A percentile compares a stretch with the other conserved stretches of the same genome.
These are phyloP conservation scores for Botrytis porri DNA, from an alignment of 2,329 filamentous ascomycete species.

Conservation along the genomic window DNA sequence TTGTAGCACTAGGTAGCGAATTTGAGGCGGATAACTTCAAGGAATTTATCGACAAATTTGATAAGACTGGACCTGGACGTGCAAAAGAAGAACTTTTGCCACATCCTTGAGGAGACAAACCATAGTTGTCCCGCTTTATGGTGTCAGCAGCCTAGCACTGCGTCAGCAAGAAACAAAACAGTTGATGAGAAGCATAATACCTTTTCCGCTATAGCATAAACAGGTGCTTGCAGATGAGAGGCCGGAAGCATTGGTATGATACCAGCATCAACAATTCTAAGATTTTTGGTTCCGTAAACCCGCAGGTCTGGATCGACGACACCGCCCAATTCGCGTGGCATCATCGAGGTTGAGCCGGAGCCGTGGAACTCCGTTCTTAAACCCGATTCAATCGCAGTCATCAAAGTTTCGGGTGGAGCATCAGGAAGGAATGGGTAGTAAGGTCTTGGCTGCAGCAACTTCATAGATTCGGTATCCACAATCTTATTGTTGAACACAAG, in stretches of 20 bases:
- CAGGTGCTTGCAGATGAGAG: constrained; percentile 24
- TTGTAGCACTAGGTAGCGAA: neutral
- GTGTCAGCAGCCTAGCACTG: constrained; percentile 30
- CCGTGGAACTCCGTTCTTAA: constrained; percentile 32
- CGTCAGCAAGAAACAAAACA: neutral
- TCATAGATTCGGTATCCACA: constrained; percentile 30
- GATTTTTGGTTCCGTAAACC: constrained; percentile 28
- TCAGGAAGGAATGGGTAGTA: constrained; percentile 30
- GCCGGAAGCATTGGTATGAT: constrained; percentile 27
- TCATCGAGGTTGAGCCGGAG: constrained; percentile 30
- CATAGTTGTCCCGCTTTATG: constrained; percentile 30
- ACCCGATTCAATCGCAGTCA: constrained; percentile 26
- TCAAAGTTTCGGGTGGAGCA: constrained; percentile 26
- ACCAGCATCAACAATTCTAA: constrained; percentile 31
- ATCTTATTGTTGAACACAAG: constrained; percentile 32
- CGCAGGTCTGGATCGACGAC: constrained; percentile 28
- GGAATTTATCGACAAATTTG: constrained; percentile 11
- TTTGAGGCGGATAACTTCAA: constrained; percentile 1
- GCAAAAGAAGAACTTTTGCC: constrained; percentile 16
- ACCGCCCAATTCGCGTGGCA: constrained; percentile 26
- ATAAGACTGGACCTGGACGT: constrained; percentile 17
- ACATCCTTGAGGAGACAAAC: constrained; percentile 23
- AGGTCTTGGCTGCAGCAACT: constrained; percentile 24
- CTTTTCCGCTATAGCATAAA: constrained; percentile 30
- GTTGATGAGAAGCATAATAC: constrained; percentile 30